These are phyloP conservation scores for Spongospora subterranea DNA, from an alignment of 208 protist genomes.

Conservation along the genomic window DNA sequence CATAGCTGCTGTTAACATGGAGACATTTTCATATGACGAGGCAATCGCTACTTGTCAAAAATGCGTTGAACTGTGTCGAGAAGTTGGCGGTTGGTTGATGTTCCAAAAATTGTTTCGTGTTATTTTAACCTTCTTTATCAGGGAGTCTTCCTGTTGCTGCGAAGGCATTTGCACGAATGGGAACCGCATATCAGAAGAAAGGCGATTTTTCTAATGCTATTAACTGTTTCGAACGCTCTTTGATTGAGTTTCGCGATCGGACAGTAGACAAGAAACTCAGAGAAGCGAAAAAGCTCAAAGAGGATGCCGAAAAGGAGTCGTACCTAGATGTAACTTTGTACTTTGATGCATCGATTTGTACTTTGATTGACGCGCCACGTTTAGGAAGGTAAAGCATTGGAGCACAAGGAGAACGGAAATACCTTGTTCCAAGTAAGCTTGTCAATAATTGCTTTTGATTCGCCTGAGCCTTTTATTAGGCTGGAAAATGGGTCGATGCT, in stretches of 20 bases:
- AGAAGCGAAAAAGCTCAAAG: constrained; percentile 20
- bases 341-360: background rate
- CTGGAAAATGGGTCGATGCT: constrained; percentile 53
- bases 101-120: background rate
- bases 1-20: constrained; percentile 33
- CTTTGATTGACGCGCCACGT: background rate
- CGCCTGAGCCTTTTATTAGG: too few species aligned
- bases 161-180: constrained; percentile 33
- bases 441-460: too few species aligned
- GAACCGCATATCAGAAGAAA: constrained; percentile 33
- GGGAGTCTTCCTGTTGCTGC: background rate
- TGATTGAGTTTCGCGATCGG: constrained; percentile 14
- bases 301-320: background rate
- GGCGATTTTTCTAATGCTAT: background rate
- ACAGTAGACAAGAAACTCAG: constrained; percentile 30
- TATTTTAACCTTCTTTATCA: background rate
- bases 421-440: constrained; percentile 42
- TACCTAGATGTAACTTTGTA: constrained; percentile 16
- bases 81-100: background rate
- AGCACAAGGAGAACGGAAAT: constrained; percentile 61
- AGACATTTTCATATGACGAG: background rate
- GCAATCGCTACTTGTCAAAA: constrained; percentile 14
- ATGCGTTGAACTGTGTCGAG: constrained; percentile 13
- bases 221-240: background rate
- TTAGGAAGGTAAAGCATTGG: constrained; percentile 7